A percentile compares a stretch with the other conserved stretches of the same genome.
phyloP scores from a whole-genome alignment of 169 alveolate genomes.

The Plasmodium gallinaceum region DNA sequence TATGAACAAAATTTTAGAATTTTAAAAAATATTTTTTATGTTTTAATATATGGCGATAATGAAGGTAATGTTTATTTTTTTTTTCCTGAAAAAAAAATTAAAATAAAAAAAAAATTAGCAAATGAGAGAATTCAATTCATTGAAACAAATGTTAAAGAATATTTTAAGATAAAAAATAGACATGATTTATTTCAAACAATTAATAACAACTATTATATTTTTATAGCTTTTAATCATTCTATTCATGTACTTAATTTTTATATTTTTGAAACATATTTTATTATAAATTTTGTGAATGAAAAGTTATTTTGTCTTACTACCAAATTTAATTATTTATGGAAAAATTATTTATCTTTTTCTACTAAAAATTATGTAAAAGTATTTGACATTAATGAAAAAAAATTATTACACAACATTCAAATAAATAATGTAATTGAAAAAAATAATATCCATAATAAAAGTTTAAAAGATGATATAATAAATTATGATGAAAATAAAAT shows the following conservation, averaged over 20 bases:
- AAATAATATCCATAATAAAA: background rate
- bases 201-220: slow-evolving; percentile 23
- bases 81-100: slow-evolving; percentile 49
- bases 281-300: slow-evolving; percentile 18
- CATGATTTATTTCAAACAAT: slow-evolving; percentile 11
- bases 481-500: background rate
- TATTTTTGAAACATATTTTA: slow-evolving; percentile 32
- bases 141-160: slow-evolving; percentile 72
- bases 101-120: slow-evolving; percentile 60
- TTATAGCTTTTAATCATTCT: slow-evolving; percentile 39
- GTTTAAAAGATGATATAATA: background rate
- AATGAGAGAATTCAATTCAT: slow-evolving; percentile 22
- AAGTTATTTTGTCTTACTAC: slow-evolving; percentile 29
- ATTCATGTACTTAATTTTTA: slow-evolving; percentile 34
- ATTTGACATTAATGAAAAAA: slow-evolving; percentile 19
- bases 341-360: slow-evolving; percentile 40
- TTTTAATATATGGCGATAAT: slow-evolving; percentile 60
- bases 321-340: slow-evolving; percentile 4
- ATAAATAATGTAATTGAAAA: background rate
- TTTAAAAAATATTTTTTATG: slow-evolving; percentile 35
- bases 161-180: slow-evolving; percentile 24
- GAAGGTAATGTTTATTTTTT: slow-evolving; percentile 52
- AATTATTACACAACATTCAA: background rate
- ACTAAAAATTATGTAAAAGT: slow-evolving; percentile 44
- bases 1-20: background rate